These are phyloP conservation scores for Xylaria curta DNA, from an alignment of 495 filamentous ascomycete species.

Conservation along the genomic window DNA sequence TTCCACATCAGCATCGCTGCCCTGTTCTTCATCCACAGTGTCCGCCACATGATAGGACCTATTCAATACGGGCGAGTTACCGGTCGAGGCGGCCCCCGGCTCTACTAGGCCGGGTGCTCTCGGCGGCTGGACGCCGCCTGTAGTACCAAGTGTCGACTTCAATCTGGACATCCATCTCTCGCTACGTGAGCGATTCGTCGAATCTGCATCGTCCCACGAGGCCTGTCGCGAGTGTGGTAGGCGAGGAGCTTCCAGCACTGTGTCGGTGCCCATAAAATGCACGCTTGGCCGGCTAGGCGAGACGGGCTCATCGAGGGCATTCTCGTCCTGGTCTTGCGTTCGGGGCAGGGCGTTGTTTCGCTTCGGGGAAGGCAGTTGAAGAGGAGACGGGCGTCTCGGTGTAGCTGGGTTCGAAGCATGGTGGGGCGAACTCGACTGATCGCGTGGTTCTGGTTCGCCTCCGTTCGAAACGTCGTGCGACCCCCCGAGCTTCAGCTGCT, in stretches of 20 bases:
- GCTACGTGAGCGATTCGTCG: conserved; percentile 58
- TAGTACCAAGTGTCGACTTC: conserved; percentile 61
- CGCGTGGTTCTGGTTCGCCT: conserved; percentile 41
- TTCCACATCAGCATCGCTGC: conserved; percentile 78
- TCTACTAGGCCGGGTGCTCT: conserved; percentile 46
- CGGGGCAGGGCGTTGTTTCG: conserved; percentile 19
- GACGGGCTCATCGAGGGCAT: conserved; percentile 26
- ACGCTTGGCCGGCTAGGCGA: conserved; percentile 63
- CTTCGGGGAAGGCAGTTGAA: conserved; percentile 33
- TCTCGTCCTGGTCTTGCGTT: conserved; percentile 29
- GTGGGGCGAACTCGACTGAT: conserved; percentile 35
- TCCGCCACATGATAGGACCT: conserved; percentile 49
- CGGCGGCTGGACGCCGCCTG: conserved; percentile 51
- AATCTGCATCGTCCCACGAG: conserved; percentile 65
- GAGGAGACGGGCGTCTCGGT: conserved; percentile 17
- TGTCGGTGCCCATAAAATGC: conserved; percentile 65
- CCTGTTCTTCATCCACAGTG: conserved; percentile 63
- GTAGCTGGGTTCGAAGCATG: conserved; percentile 22
- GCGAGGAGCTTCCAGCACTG: conserved; percentile 46
- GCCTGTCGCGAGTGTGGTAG: conserved; percentile 57
- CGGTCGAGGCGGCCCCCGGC: conserved; percentile 42
- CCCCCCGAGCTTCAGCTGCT: conserved; percentile 33
- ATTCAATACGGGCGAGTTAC: conserved; percentile 55
- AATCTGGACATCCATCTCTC: conserved; percentile 72
- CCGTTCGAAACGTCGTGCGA: conserved; percentile 54